phyloP scores from a whole-genome alignment of 805 yeast species.

The Spathaspora sp. region DNA sequence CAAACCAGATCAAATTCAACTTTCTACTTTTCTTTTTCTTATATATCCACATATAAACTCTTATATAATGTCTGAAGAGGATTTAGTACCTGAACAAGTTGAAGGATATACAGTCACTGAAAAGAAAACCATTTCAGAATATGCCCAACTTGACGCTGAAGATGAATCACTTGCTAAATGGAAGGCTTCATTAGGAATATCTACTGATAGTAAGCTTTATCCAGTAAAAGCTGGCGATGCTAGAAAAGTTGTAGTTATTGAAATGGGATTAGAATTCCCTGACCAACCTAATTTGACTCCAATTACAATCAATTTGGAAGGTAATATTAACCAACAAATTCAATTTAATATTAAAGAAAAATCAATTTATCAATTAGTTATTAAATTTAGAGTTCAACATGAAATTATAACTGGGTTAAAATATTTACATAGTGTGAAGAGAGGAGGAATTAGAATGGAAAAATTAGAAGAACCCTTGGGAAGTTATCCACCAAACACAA shows the following conservation, averaged over 20 bases:
- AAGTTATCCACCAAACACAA: conserved; percentile 85
- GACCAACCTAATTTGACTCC: conserved; percentile 57
- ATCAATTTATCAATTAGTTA: conserved; percentile 64
- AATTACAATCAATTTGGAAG: conserved; percentile 65
- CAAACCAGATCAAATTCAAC: neutral
- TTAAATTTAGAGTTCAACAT: conserved; percentile 82
- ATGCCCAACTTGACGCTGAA: conserved; percentile 77
- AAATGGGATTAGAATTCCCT: conserved; percentile 67
- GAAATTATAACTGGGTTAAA: conserved; percentile 88
- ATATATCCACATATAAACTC: neutral
- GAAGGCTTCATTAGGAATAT: conserved; percentile 83
- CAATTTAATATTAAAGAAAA: conserved; percentile 78
- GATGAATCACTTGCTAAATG: conserved; percentile 89
- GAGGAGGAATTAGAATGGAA: conserved; percentile 84
- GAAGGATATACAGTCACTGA: conserved; percentile 64
- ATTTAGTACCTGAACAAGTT: conserved; percentile 57
- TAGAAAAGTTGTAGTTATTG: conserved; percentile 74
- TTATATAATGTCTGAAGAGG: conserved; percentile 36
- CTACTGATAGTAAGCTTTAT: conserved; percentile 48
- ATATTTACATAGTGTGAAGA: conserved; percentile 79
- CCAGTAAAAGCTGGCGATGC: conserved; percentile 70
- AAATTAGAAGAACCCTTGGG: conserved; percentile 86
- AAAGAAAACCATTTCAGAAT: conserved; percentile 80
- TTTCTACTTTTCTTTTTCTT: neutral
- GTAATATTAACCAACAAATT: conserved; percentile 52